phyloP scores from a whole-genome alignment of 176 grass and related monocot genomes.

The Carex cristatella region DNA sequence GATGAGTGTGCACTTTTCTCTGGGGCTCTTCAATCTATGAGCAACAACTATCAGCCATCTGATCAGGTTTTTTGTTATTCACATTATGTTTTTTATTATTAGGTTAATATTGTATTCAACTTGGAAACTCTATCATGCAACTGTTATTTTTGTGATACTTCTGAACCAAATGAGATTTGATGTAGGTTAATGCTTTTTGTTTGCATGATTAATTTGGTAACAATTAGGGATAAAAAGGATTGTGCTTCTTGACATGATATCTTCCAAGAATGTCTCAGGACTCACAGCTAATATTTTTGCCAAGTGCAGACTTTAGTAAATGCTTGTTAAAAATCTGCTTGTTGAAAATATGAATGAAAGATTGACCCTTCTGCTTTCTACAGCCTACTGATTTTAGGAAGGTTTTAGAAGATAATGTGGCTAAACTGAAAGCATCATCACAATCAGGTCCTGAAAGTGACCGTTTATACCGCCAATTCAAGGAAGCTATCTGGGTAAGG shows the following conservation, averaged over 20 bases:
- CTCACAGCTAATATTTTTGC: neutral
- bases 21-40: constrained; percentile 42
- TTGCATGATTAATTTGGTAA: neutral
- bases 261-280: neutral
- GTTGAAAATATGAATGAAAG: neutral
- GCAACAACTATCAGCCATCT: constrained; percentile 50
- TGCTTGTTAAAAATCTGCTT: neutral
- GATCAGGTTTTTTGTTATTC: constrained; percentile 46
- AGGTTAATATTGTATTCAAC: neutral
- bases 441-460: constrained; percentile 37
- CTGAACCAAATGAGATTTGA: neutral
- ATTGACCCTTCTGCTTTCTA: neutral
- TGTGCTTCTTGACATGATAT: neutral
- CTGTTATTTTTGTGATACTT: neutral
- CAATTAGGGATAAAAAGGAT: neutral
- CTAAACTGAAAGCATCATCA: constrained; percentile 47
- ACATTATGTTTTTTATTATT: neutral
- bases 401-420: constrained; percentile 41
- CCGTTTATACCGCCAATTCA: constrained; percentile 62
- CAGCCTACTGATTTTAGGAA: constrained; percentile 65
- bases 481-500: constrained; percentile 74
- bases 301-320: neutral
- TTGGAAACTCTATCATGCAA: neutral
- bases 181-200: neutral
- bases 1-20: constrained; percentile 49